A percentile compares a stretch with the other conserved stretches of the same genome.
Conservation (phyloP, 805 yeast genomes). For the Torulaspora franciscae region DNA sequence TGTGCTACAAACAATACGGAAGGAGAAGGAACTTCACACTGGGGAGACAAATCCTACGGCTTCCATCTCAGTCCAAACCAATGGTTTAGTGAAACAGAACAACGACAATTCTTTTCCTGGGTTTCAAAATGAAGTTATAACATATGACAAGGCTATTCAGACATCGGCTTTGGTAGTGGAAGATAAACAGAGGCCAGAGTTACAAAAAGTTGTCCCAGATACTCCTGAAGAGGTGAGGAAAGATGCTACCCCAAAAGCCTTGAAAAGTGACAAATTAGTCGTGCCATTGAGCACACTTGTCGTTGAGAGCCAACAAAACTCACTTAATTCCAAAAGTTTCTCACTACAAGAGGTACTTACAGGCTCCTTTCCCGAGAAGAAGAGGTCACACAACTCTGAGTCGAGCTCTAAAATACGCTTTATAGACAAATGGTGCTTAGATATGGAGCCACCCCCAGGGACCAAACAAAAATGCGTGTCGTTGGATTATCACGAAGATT, state of each 20-base stretch:
- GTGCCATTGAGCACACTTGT: constrained; percentile 5
- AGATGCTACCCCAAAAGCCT: background rate
- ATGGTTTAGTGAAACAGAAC: constrained; percentile 4
- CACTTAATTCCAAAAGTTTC: constrained; percentile 12
- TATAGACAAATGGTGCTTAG: constrained; percentile 3
- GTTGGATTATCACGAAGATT: constrained; percentile 10
- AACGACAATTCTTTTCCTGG: background rate
- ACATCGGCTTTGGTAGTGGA: constrained; percentile 14
- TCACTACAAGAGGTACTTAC: constrained; percentile 14
- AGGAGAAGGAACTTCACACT: background rate
- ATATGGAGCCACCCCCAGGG: background rate
- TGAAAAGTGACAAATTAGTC: background rate
- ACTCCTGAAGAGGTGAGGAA: background rate
- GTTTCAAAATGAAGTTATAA: constrained; percentile 8
- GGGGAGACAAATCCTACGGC: constrained; percentile 10
- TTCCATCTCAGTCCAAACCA: constrained; percentile 24
- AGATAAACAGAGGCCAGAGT: background rate
- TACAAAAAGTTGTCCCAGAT: background rate
- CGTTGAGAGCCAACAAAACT: constrained; percentile 12
- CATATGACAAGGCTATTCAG: constrained; percentile 28
- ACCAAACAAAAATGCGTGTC: constrained; percentile 11
- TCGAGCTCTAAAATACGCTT: background rate
- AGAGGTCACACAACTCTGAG: background rate
- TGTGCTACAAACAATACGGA: constrained; percentile 7
- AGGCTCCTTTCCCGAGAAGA: constrained; percentile 3